Base-by-base conservation (phyloP, 352 stramenopile genomes). In the Phytopythium cucurbitacearum region DNA sequence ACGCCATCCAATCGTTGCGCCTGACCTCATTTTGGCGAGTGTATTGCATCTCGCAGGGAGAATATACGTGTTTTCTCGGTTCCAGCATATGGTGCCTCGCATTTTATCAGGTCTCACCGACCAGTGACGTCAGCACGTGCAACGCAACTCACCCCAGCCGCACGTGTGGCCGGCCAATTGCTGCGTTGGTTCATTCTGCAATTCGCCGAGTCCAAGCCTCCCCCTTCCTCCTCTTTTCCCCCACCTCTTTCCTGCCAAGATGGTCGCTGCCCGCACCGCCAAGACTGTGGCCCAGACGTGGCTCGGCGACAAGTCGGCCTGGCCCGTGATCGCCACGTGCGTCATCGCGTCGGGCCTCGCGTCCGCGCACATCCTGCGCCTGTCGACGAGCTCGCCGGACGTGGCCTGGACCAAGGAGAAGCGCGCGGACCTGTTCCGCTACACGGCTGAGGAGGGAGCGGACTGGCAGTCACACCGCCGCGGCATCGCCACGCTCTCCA, bases 381-480 rank as follows among this genome's bases (percentile, higher is more conserved):
- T 89, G 65, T 62, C 87, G 34, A 54, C 65, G 11, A 76, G 76
- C 51, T 75, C 87, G 71, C 81, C 81, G 57, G 81, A 91, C 53
- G 70, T 91, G 42, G 76, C 78, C 56, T 89, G 76, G 76, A 89
- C 69, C 79, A 91, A 91, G 76, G 50, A 80, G 65, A 85, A 86
- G 63, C 81, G 81, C 41, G 62, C 59, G 54, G 83, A 89, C 62
- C 69, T 80, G 3, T 84, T 90, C 69, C 72, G 73, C 39, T 85
- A 90, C 71, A 81, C 87, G 64, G 61, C 67, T 28, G 69, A 76
- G 35, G 61, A 68, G 48, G 81, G 81, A 6, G 74, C 64, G 21
- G 71, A 89, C 59, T 91, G 79, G 79, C 67, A 87, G 61, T 77
- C 79, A 68, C 81, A 91, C 72, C 81, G 81, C 56, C 79, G 79